These are phyloP conservation scores for Boletus subcaerulescens DNA, from an alignment of 768 basidiomycete species.

Conservation along the genomic window DNA sequence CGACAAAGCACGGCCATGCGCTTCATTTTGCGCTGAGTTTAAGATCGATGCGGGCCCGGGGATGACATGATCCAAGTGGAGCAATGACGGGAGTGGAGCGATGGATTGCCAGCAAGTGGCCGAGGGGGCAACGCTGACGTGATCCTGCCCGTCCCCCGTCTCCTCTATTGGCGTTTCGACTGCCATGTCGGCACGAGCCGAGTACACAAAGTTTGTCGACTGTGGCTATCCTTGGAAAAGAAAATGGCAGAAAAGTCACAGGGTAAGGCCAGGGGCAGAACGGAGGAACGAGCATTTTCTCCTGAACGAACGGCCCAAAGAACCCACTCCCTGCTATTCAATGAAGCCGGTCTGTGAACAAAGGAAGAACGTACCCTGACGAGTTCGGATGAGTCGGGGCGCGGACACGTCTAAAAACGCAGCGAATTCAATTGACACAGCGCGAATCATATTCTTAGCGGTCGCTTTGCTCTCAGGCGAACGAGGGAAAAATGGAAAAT, in stretches of 20 bases:
- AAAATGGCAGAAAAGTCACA: not conserved
- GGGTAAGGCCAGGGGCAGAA: not conserved
- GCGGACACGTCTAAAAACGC: not conserved
- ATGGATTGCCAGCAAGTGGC: not conserved
- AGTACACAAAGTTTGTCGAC: not conserved
- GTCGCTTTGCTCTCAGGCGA: not conserved
- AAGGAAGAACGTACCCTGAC: no score
- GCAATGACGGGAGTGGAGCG: constrained; percentile 2
- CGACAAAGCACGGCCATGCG: no score
- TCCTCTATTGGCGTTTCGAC: not conserved
- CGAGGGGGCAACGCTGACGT: not conserved
- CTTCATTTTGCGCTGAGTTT: no score
- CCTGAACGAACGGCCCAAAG: not conserved
- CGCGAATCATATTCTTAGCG: not conserved
- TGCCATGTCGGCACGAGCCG: not conserved
- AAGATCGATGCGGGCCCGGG: not conserved
- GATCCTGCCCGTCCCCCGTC: not conserved
- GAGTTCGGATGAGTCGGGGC: not conserved
- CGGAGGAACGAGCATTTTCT: not conserved
- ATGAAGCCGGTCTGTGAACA: not conserved
- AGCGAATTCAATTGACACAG: not conserved
- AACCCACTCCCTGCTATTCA: not conserved
- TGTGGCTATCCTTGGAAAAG: not conserved
- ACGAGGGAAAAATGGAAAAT: not conserved
- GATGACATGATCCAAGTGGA: not conserved